These are phyloP conservation scores for Phytophthora megakarya DNA, from an alignment of 352 stramenopile species.

Conservation along the genomic window DNA sequence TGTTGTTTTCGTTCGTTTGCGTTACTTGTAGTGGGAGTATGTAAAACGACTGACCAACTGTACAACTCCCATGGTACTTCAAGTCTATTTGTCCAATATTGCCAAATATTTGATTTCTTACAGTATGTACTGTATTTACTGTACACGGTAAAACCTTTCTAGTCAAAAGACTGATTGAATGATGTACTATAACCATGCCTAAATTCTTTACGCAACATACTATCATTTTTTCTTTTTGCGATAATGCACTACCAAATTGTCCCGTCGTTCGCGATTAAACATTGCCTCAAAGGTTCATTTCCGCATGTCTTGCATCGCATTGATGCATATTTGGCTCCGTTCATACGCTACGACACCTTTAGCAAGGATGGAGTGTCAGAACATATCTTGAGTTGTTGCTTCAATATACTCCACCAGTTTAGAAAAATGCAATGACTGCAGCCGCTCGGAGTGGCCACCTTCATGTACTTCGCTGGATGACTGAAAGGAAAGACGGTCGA, in stretches of 20 bases:
- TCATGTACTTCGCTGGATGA: slow-evolving; percentile 12
- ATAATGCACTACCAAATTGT: neutral
- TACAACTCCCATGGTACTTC: neutral
- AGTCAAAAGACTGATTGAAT: too few species aligned
- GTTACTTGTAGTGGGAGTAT: slow-evolving; percentile 9
- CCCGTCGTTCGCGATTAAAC: neutral
- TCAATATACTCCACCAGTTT: neutral
- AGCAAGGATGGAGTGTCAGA: neutral
- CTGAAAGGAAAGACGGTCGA: neutral
- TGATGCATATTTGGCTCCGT: neutral
- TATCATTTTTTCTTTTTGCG: neutral
- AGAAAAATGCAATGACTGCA: neutral
- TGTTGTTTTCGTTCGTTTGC: slow-evolving; percentile 10
- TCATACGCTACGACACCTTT: neutral
- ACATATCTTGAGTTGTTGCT: slow-evolving; percentile 6
- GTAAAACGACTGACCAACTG: too few species aligned
- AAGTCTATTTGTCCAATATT: too few species aligned
- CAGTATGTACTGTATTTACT: too few species aligned
- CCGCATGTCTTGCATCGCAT: slow-evolving; percentile 4
- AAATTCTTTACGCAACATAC: too few species aligned
- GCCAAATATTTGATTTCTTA: too few species aligned
- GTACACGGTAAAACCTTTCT: too few species aligned
- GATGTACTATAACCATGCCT: too few species aligned
- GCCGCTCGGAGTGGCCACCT: slow-evolving; percentile 2
- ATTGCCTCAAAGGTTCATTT: neutral